Percentiles rank a stretch among this genome's conserved stretches.
These are phyloP conservation scores for Entomophthora muscae DNA, from an alignment of 371 early-diverging fungal genomes.

Conservation along the genomic window DNA sequence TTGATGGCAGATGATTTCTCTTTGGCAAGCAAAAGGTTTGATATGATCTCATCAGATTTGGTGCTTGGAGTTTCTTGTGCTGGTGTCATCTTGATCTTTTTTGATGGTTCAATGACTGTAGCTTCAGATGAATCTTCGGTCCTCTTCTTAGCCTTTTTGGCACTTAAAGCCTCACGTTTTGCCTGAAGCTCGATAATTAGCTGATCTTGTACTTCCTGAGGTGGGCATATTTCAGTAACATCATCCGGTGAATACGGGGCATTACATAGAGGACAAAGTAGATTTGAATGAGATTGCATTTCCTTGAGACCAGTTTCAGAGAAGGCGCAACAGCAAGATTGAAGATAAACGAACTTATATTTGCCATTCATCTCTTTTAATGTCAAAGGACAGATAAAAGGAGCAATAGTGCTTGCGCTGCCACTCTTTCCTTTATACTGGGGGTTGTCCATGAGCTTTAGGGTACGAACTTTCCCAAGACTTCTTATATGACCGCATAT, in stretches of 20 bases:
- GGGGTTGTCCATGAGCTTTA: constrained; percentile 59
- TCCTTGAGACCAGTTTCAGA: constrained; percentile 61
- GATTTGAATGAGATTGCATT: neutral
- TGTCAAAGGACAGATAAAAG: constrained; percentile 78
- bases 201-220: constrained; percentile 34
- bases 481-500: constrained; percentile 61
- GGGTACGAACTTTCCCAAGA: constrained; percentile 53
- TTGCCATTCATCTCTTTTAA: constrained; percentile 90
- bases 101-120: neutral
- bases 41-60: neutral
- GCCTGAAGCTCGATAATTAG: constrained; percentile 30
- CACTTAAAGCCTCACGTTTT: constrained; percentile 34
- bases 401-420: constrained; percentile 15
- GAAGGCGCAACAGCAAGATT: constrained; percentile 76
- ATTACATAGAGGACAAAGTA: constrained; percentile 8
- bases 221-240: constrained; percentile 61
- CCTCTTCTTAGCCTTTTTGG: constrained; percentile 28
- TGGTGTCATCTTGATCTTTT: constrained; percentile 2
- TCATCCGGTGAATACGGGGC: constrained; percentile 33
- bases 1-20: constrained; percentile 10
- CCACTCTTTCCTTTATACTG: constrained; percentile 20
- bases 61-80: neutral
- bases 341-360: constrained; percentile 52
- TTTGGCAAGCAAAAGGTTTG: constrained; percentile 1
- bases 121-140: constrained; percentile 9